Conservation (phyloP, 106 monocot species). For the Amphibolis antarctica region DNA sequence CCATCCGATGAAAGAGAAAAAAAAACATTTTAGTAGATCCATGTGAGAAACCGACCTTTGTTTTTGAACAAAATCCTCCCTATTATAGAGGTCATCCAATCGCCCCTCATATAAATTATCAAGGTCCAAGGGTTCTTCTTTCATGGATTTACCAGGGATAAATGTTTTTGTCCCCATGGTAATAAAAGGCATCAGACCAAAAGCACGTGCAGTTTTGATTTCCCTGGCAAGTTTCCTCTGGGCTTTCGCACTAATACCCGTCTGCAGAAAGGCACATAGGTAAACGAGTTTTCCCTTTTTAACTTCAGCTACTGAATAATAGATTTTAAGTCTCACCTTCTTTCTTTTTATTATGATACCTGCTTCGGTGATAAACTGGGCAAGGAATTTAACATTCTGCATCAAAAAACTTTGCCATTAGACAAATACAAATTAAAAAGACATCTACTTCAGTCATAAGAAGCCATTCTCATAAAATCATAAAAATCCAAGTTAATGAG, state of each 20-base stretch:
- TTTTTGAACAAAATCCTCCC: too few species aligned
- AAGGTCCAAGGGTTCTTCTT: constrained; percentile 19
- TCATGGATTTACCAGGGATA: constrained; percentile 37
- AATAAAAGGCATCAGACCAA: constrained; percentile 68
- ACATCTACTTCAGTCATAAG: too few species aligned
- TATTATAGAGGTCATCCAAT: too few species aligned
- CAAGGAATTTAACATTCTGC: constrained; percentile 67
- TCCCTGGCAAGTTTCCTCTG: constrained; percentile 75
- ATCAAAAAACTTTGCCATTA: constrained; percentile 1
- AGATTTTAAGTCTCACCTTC: constrained; percentile 22
- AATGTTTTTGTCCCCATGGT: constrained; percentile 63
- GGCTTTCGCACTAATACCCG: constrained; percentile 74
- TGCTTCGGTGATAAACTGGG: constrained; percentile 67
- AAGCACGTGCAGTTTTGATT: constrained; percentile 55
- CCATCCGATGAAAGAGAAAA: too few species aligned
- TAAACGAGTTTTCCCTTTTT: neutral
- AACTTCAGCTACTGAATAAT: neutral
- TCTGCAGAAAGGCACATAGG: constrained; percentile 19
- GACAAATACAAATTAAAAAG: neutral
- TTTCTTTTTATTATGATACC: constrained; percentile 76
- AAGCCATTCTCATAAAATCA: too few species aligned
- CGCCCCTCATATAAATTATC: too few species aligned
- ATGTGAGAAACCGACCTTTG: too few species aligned
- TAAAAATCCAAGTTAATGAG: too few species aligned
- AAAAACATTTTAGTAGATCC: too few species aligned